Base-by-base conservation (phyloP, 805 yeast species). In the Candida broadrunensis region DNA sequence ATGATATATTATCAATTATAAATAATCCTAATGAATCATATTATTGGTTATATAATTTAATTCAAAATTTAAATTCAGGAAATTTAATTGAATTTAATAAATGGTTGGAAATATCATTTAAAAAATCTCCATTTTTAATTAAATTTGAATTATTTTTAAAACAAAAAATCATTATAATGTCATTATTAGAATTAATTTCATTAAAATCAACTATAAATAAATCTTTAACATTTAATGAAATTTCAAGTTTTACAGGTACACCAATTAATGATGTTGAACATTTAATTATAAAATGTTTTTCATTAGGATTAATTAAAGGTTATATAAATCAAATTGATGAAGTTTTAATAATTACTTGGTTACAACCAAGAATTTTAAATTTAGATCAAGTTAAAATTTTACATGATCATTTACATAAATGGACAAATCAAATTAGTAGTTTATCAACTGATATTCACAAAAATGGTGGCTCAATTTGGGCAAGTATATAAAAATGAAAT, bases 351-450 rank as follows among this genome's bases (percentile, higher is more conserved):
- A 81, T 93, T 36, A 81, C 85, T 20, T 93, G 99, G 99, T 83
- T 91, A 46, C 98, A 93, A 72, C 98, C 99, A 44, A 77, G 98
- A 55, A 87, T 89, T 41, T 83, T 93, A 75, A 88, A 88, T 55
- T 73, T 72, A 47, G 78, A 78, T 33, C 99, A 93, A 71, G 85
- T 91, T 43, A 77, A 73, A 42, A 73, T 74, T 33, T 88, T 93
- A 85, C 80, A 81, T 49, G 72, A 74, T 38, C 85, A 86, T 53
- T 75, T 93, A 56, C 72, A 72, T 20, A 73, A 72, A 38, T 93
- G 99, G 99, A 83, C 85, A 51, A 60, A 63, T 40, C 82, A 82
- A 51, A 97, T 91, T 19, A 73, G 74, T 29, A 71, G 72, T 25
- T 73, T 93, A 50, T 85, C 65, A 13, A 43, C 48, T 43, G 60